Evolutionary conservation across 306 rosid species (phyloP).

Genomic region (Prunus davidiana): DNA sequence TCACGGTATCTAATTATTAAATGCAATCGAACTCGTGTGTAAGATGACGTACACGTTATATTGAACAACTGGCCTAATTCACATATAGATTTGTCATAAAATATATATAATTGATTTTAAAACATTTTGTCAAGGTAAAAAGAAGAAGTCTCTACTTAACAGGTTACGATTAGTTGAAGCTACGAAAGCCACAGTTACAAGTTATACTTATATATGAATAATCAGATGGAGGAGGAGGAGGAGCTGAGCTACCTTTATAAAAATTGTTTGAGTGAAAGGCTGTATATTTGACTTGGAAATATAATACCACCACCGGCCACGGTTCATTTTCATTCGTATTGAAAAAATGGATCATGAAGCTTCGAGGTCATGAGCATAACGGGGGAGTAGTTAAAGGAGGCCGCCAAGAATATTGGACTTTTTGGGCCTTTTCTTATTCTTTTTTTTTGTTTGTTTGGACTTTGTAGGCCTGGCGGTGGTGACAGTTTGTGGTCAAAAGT

Average conservation of each 20-base stretch:
- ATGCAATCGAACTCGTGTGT: too few relatives aligned
- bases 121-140: too few relatives aligned
- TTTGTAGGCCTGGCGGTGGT: background rate
- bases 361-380: background rate
- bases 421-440: background rate
- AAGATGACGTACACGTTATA: too few relatives aligned
- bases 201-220: background rate
- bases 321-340: background rate
- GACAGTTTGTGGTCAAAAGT: background rate
- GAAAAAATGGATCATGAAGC: background rate
- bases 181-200: background rate
- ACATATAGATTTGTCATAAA: too few relatives aligned
- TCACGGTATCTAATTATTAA: too few relatives aligned
- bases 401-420: background rate
- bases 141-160: too few relatives aligned
- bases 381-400: background rate
- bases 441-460: background rate
- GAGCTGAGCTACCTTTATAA: background rate
- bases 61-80: too few relatives aligned
- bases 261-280: background rate
- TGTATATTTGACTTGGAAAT: background rate
- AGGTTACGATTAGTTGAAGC: too few relatives aligned
- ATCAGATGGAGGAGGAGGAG: too few relatives aligned
- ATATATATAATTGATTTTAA: too few relatives aligned
- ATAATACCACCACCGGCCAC: background rate